A percentile compares a stretch with the other conserved stretches of the same genome.
Conservation (phyloP, 1,139 yeast species). For the Eremothecium gossypii region DNA sequence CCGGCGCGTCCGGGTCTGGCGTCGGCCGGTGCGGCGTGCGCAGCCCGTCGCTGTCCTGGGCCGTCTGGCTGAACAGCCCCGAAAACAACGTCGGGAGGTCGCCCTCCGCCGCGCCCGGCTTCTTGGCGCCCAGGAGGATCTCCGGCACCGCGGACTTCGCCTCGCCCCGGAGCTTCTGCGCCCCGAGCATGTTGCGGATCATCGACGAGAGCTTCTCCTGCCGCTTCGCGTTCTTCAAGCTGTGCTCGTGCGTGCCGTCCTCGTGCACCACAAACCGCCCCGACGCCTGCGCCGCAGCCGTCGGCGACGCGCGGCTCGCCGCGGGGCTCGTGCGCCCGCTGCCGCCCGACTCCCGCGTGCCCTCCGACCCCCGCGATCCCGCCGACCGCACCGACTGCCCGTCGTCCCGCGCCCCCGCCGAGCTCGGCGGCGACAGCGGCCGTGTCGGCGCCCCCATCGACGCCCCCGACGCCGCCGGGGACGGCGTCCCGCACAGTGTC, state of each 20-base stretch:
- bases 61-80: conserved; percentile 62
- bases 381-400: neutral
- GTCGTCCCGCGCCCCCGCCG: neutral
- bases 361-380: neutral
- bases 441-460: neutral
- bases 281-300: neutral
- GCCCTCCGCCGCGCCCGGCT: conserved; percentile 13
- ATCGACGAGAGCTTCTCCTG: conserved; percentile 82
- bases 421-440: conserved; percentile 1
- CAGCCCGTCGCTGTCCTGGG: conserved; percentile 16
- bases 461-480: conserved; percentile 3
- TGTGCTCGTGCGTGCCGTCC: conserved; percentile 72
- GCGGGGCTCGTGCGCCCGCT: neutral
- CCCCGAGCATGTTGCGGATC: conserved; percentile 79
- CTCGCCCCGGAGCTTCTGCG: conserved; percentile 68
- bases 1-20: conserved; percentile 31
- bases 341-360: neutral
- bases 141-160: conserved; percentile 84
- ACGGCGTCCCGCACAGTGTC: conserved; percentile 1
- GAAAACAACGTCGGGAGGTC: conserved; percentile 75
- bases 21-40: conserved; percentile 28
- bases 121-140: conserved; percentile 31
- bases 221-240: conserved; percentile 64
- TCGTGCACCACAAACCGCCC: conserved; percentile 32
- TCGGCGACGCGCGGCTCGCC: neutral